These are phyloP conservation scores for Adenanthera pavonina DNA, from an alignment of 306 rosid species.

Conservation along the genomic window DNA sequence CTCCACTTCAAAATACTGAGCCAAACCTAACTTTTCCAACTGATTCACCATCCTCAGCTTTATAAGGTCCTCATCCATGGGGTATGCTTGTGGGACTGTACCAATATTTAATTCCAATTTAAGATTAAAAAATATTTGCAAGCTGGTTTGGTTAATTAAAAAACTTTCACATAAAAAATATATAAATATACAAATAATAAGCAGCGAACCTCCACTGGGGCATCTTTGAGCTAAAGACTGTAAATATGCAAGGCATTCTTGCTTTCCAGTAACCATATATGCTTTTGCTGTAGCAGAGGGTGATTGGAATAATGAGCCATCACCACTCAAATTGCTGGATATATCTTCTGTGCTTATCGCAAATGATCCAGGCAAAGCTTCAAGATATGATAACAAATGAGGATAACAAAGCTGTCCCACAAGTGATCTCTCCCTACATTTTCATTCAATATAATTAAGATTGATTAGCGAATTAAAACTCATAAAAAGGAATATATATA, in stretches of 20 bases:
- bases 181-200: not conserved
- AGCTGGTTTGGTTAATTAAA: not conserved
- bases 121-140: not conserved
- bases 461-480: not conserved
- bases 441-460: not conserved
- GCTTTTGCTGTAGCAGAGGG: constrained; percentile 55
- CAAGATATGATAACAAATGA: constrained; percentile 42
- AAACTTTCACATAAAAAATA: not conserved
- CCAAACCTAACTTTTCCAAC: constrained; percentile 50
- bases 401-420: constrained; percentile 16
- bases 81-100: constrained; percentile 53
- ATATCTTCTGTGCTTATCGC: constrained; percentile 37
- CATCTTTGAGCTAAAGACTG: constrained; percentile 44
- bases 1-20: constrained; percentile 44
- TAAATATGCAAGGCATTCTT: constrained; percentile 35
- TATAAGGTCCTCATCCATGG: constrained; percentile 54
- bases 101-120: not conserved
- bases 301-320: constrained; percentile 52
- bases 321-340: constrained; percentile 30
- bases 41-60: constrained; percentile 49
- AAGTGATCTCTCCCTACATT: constrained; percentile 36
- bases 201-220: constrained; percentile 42
- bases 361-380: constrained; percentile 43
- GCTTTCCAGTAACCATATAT: constrained; percentile 38
- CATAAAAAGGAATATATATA: not conserved